phyloP scores from a whole-genome alignment of 2,329 filamentous ascomycete genomes.

The Byssoonygena ceratinophila region DNA sequence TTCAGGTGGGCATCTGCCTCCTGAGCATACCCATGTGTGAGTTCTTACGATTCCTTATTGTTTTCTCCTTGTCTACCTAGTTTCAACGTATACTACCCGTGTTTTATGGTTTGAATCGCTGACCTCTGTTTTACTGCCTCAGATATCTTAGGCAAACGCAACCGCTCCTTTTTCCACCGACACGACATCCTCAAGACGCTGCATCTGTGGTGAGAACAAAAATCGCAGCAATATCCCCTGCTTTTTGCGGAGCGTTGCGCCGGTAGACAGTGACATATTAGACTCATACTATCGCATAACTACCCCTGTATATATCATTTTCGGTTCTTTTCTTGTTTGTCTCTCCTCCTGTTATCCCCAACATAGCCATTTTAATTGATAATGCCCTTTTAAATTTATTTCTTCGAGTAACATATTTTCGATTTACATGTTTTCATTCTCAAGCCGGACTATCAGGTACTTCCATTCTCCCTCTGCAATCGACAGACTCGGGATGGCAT shows the following conservation, averaged over 20 bases:
- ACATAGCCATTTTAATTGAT: neutral
- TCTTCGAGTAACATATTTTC: neutral
- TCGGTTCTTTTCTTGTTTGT: too few species aligned
- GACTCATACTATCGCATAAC: too few species aligned
- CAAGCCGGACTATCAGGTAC: neutral
- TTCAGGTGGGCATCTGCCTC: constrained; percentile 68
- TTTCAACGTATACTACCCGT: too few species aligned
- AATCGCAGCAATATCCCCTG: neutral
- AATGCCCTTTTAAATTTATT: neutral
- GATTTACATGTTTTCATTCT: neutral
- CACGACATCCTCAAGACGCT: constrained; percentile 55
- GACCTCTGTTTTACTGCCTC: constrained; percentile 26
- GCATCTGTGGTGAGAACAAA: constrained; percentile 13
- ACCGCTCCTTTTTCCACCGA: constrained; percentile 63
- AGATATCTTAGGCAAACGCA: constrained; percentile 67
- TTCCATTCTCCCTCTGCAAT: neutral
- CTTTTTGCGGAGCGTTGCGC: too few species aligned
- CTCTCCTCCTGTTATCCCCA: too few species aligned
- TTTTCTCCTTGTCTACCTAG: too few species aligned
- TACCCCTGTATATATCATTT: too few species aligned
- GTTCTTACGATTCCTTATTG: constrained; percentile 30
- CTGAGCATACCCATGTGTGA: constrained; percentile 69
- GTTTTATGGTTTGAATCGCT: neutral
- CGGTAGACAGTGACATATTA: too few species aligned
- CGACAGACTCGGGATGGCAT: too few species aligned